Evolutionary conservation across 2,329 filamentous ascomycete genomes (phyloP).

Genomic region (Chaetomium strumarium): DNA sequence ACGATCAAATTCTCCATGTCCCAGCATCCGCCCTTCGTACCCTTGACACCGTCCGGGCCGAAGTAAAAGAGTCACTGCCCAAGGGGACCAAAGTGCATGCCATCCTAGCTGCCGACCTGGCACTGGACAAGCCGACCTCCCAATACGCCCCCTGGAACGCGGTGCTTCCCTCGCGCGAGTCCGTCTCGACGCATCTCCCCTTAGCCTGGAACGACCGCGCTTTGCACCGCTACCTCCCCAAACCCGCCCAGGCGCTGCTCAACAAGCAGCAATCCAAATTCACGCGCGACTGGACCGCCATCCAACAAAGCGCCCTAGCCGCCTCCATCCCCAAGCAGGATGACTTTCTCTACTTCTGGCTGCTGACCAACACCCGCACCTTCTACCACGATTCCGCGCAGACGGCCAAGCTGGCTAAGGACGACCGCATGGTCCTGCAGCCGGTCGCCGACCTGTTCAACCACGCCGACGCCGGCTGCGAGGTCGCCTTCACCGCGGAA

Average conservation of each 20-base stretch:
- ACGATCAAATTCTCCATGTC: conserved; percentile 57
- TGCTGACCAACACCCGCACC: conserved; percentile 56
- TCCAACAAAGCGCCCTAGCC: conserved; percentile 29
- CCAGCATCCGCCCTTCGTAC: conserved; percentile 60
- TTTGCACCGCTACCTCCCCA: conserved; percentile 44
- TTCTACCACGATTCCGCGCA: conserved; percentile 51
- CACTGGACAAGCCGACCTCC: conserved; percentile 43
- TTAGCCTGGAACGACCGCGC: conserved; percentile 42
- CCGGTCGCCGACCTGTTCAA: conserved; percentile 72
- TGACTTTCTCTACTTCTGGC: conserved; percentile 50
- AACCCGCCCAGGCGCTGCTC: conserved; percentile 40
- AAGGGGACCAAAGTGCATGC: conserved; percentile 60
- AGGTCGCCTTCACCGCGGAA: conserved; percentile 42
- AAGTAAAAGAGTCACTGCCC: conserved; percentile 47
- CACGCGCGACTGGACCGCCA: conserved; percentile 35
- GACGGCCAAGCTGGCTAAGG: conserved; percentile 31
- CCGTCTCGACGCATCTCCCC: conserved; percentile 47
- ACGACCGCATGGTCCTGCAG: conserved; percentile 63
- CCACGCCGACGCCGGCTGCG: conserved; percentile 45
- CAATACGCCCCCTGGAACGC: conserved; percentile 55
- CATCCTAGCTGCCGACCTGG: conserved; percentile 63
- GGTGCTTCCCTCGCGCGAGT: conserved; percentile 58
- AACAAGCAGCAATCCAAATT: conserved; percentile 45
- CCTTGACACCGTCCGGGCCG: conserved; percentile 49
- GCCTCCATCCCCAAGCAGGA: conserved; percentile 23